Conservation (phyloP, 331 rosid genomes). For the Spiraea crenata region DNA sequence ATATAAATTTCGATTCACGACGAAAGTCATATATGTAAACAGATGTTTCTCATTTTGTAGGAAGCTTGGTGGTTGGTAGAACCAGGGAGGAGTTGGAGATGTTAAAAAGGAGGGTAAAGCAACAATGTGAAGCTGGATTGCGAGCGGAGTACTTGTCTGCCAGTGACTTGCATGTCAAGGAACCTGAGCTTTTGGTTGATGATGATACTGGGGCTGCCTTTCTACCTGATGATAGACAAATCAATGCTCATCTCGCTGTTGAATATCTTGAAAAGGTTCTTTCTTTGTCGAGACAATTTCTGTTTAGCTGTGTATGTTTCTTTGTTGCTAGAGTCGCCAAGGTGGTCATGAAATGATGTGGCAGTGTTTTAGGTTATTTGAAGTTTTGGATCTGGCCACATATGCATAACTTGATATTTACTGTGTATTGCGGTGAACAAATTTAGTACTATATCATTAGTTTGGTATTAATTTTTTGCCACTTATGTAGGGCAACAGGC, state of each 20-base stretch:
- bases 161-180: constrained; percentile 56
- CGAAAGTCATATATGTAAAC: neutral
- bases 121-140: constrained; percentile 58
- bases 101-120: constrained; percentile 59
- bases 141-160: constrained; percentile 59
- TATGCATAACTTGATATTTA: neutral
- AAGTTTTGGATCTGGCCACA: neutral
- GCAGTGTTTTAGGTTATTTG: neutral
- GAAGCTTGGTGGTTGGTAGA: constrained; percentile 76
- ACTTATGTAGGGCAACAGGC: constrained; percentile 59
- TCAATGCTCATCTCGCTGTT: constrained; percentile 69
- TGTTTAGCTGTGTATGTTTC: neutral
- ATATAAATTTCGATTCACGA: neutral
- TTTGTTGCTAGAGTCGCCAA: neutral
- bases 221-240: constrained; percentile 76
- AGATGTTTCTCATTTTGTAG: constrained; percentile 31
- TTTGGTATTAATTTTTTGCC: neutral
- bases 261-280: constrained; percentile 63
- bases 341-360: neutral
- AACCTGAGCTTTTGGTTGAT: constrained; percentile 67
- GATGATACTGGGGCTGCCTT: constrained; percentile 65
- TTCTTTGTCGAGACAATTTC: neutral
- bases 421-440: neutral
- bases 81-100: constrained; percentile 51
- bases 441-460: neutral